Percentiles rank a stretch among this genome's conserved stretches.
Evolutionary conservation across 176 grass and related monocot genomes (phyloP).

Genomic region (Urochloa ruziziensis): DNA sequence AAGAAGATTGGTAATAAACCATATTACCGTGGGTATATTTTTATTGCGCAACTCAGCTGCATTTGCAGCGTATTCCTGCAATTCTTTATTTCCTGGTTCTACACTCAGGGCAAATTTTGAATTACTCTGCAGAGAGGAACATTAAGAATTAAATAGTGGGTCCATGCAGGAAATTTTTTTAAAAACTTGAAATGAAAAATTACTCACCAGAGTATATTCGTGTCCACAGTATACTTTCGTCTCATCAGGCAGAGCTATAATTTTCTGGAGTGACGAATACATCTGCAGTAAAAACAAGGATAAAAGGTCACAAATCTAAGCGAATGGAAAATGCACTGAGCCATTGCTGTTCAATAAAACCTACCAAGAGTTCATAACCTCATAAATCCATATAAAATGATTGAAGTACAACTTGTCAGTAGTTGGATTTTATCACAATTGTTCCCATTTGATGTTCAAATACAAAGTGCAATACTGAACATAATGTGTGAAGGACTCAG

Average conservation of each 20-base stretch:
- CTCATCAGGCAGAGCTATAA: constrained; percentile 75
- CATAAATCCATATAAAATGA: neutral
- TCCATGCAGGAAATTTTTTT: neutral
- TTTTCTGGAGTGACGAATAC: constrained; percentile 80
- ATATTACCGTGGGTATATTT: constrained; percentile 86
- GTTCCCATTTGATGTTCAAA: constrained; percentile 7
- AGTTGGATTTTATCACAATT: constrained; percentile 11
- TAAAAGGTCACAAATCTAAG: neutral
- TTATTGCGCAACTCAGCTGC: constrained; percentile 65
- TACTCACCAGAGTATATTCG: constrained; percentile 88
- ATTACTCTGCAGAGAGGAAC: constrained; percentile 63
- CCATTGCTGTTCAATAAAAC: constrained; percentile 6
- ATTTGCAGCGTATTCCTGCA: constrained; percentile 80
- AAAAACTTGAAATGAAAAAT: constrained; percentile 23
- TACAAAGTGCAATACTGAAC: neutral
- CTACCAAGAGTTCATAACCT: constrained; percentile 5
- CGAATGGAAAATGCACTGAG: constrained; percentile 26
- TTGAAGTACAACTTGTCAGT: neutral
- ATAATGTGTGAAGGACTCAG: neutral
- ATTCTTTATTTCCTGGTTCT: constrained; percentile 89
- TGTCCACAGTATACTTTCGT: constrained; percentile 94
- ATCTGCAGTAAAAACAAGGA: constrained; percentile 63
- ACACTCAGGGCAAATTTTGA: constrained; percentile 88
- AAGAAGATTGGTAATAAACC: neutral
- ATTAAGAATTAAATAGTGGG: constrained; percentile 31